Evolutionary conservation across 2,329 filamentous ascomycete species (phyloP), one percentile per base, ranked within the genome.

Genomic region (Talaromyces pinophilus): DNA sequence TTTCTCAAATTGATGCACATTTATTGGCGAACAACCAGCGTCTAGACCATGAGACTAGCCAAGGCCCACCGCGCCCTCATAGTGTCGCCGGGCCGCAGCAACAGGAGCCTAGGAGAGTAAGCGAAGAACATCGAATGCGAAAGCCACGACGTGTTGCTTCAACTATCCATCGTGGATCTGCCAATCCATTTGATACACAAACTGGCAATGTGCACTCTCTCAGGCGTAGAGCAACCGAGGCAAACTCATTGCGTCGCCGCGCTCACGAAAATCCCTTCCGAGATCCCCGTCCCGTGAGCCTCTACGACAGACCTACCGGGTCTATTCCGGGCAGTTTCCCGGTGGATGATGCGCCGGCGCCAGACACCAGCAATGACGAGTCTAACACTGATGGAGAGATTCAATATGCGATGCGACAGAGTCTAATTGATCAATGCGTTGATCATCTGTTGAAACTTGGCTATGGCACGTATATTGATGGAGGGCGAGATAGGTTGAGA

Each of bases 381-480:
- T 28, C 30, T 19, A 40, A 35, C 30, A 40, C 22, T 62, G 62
- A 63, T 61, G 8, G 33, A 5, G 66, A 64, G 38, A 25, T 65
- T 50, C 42, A 63, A 38, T 50, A 38, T 50, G 68, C 63, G 10
- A 67, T 67, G 11, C 65, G 61, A n/a, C 60, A 55, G 17, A 68
- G 61, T 17, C 44, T 67, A 8, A 75, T 80, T 64, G 74, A 78
- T 40, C 66, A 71, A 22, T 83, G 82, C 67, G 73, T 82, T 38
- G 72, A 75, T 10, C 72, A 75, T 8, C 76, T 83, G 22, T 64
- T 75, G 33, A 73, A 70, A 15, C 75, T 83, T 60, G 82, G 81
- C 6, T 83, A 80, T 68, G 80, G 77, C 25, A 71, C 69, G 17
- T 71, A 70, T 25, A 68, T 75, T 19, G 72, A 77, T 25, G 77